phyloP scores from a whole-genome alignment of 805 yeast genomes.

The Cyberlindnera veronae region DNA sequence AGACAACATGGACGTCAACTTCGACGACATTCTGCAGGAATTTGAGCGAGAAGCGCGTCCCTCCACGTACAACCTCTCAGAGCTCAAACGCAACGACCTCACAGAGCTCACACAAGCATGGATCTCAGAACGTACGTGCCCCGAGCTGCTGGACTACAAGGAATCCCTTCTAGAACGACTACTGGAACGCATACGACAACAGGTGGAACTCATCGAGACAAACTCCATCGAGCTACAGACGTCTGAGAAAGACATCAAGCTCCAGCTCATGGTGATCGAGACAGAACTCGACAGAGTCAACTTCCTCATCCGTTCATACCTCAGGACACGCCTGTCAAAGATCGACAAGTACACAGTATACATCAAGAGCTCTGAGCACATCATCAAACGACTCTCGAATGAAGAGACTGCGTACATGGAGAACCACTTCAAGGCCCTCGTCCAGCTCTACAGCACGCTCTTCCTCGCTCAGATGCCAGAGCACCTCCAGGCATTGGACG shows the following conservation, averaged over 20 bases:
- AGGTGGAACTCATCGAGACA: slow-evolving; percentile 71
- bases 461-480: slow-evolving; percentile 68
- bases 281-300: slow-evolving; percentile 87
- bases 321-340: slow-evolving; percentile 65
- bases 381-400: slow-evolving; percentile 43
- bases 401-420: slow-evolving; percentile 67
- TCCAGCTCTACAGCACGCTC: slow-evolving; percentile 61
- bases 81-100: slow-evolving; percentile 36
- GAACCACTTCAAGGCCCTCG: slow-evolving; percentile 59
- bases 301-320: slow-evolving; percentile 74
- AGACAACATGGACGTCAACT: slow-evolving; percentile 44
- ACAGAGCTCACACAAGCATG: slow-evolving; percentile 56
- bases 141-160: slow-evolving; percentile 80
- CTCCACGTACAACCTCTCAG: slow-evolving; percentile 19
- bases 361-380: slow-evolving; percentile 44
- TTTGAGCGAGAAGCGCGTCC: slow-evolving; percentile 49
- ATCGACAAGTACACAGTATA: slow-evolving; percentile 67
- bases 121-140: slow-evolving; percentile 83
- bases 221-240: slow-evolving; percentile 76
- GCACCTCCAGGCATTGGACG: slow-evolving; percentile 70
- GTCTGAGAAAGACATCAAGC: slow-evolving; percentile 61
- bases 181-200: slow-evolving; percentile 56
- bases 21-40: slow-evolving; percentile 68
- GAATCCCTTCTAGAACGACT: slow-evolving; percentile 54
- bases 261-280: slow-evolving; percentile 81